phyloP scores from a whole-genome alignment of 768 basidiomycete species.

The Termitomyces heimii region DNA sequence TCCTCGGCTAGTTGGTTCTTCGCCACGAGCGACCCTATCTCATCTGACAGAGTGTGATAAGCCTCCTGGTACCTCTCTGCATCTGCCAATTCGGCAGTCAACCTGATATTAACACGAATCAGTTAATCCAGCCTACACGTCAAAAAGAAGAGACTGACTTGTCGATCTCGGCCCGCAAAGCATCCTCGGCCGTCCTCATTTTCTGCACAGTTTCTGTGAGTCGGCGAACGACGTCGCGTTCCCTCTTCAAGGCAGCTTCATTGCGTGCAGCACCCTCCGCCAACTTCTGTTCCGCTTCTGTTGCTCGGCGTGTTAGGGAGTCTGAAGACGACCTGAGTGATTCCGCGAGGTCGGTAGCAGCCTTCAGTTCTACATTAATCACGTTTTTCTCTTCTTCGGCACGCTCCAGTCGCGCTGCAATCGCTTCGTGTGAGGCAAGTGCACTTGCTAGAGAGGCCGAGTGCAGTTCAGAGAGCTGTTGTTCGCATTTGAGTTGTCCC shows the following conservation, averaged over 20 bases:
- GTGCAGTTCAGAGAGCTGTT: conserved; percentile 24
- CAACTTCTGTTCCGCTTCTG: conserved; percentile 22
- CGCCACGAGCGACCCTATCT: conserved; percentile 58
- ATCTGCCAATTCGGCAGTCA: conserved; percentile 48
- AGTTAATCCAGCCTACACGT: not conserved
- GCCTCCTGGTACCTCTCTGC: conserved; percentile 65
- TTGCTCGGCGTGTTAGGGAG: conserved; percentile 14
- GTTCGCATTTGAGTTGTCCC: conserved; percentile 21
- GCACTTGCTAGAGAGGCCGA: conserved; percentile 33
- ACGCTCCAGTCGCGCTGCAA: conserved; percentile 34
- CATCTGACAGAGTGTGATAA: conserved; percentile 57
- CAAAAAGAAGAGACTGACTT: conserved; percentile 38
- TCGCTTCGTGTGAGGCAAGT: conserved; percentile 34
- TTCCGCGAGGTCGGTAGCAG: conserved; percentile 17
- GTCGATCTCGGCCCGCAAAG: conserved; percentile 61
- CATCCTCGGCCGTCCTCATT: conserved; percentile 60
- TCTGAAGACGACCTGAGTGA: conserved; percentile 15
- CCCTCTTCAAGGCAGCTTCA: conserved; percentile 35
- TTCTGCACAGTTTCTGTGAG: conserved; percentile 47
- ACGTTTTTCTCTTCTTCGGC: conserved; percentile 27
- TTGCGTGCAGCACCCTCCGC: conserved; percentile 20
- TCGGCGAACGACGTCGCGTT: conserved; percentile 39
- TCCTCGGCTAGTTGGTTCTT: conserved; percentile 76
- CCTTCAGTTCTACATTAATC: conserved; percentile 14
- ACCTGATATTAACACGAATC: conserved; percentile 17